Evolutionary conservation across 2,329 filamentous ascomycete genomes (phyloP).

Genomic region (Raffaelea ambrosiae): DNA sequence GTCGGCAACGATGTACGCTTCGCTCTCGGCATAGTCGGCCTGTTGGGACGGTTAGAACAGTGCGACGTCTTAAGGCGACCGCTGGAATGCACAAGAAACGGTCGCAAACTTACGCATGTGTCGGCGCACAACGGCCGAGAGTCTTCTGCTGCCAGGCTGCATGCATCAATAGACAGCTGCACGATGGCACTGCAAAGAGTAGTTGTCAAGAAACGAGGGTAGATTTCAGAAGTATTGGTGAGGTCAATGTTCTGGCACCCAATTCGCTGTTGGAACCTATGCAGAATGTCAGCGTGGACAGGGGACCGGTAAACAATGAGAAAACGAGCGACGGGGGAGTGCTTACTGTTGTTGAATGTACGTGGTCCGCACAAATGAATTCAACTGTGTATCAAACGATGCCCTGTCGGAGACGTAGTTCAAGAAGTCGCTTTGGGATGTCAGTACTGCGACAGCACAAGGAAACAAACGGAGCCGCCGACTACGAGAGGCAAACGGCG

Average conservation of each 20-base stretch:
- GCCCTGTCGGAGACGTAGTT: conserved; percentile 65
- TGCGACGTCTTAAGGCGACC: neutral
- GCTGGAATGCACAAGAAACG: neutral
- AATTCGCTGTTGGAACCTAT: conserved; percentile 71
- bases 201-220: conserved; percentile 87
- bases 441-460: neutral
- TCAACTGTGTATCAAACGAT: conserved; percentile 71
- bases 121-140: conserved; percentile 79
- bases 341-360: conserved; percentile 74
- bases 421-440: conserved; percentile 64
- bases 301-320: neutral
- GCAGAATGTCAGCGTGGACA: neutral
- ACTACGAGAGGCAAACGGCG: neutral
- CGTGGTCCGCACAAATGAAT: conserved; percentile 60
- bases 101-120: conserved; percentile 57
- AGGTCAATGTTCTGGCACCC: conserved; percentile 74
- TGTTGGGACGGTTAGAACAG: conserved; percentile 19
- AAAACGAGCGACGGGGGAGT: neutral
- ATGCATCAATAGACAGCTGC: conserved; percentile 71
- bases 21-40: conserved; percentile 80
- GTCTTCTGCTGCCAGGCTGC: conserved; percentile 54
- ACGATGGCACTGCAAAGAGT: conserved; percentile 91
- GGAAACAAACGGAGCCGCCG: neutral
- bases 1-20: conserved; percentile 75
- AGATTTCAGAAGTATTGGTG: conserved; percentile 70